Percentiles rank a stretch among this genome's conserved stretches.
phyloP scores from a whole-genome alignment of 2,329 filamentous ascomycete species.

The Cryphonectria naterciae region DNA sequence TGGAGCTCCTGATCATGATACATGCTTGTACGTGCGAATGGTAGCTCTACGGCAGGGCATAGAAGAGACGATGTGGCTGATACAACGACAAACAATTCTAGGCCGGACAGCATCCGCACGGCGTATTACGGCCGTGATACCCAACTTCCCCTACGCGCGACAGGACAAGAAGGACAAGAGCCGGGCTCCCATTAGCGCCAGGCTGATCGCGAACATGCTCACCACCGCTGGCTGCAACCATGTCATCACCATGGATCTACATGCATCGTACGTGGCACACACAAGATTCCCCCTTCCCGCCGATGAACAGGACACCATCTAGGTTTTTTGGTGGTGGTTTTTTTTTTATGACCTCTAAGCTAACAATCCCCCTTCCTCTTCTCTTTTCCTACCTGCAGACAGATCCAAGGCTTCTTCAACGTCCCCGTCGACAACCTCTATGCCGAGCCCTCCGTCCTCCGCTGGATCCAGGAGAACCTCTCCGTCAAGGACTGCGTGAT shows the following conservation, averaged over 20 bases:
- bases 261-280: constrained; percentile 71
- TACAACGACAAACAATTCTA: background rate
- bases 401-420: constrained; percentile 99
- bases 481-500: constrained; percentile 86
- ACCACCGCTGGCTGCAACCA: constrained; percentile 80
- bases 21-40: constrained; percentile 70
- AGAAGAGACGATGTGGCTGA: constrained; percentile 2
- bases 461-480: constrained; percentile 78
- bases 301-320: no score
- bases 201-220: constrained; percentile 96
- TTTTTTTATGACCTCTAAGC: background rate
- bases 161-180: constrained; percentile 74
- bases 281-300: background rate
- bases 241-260: constrained; percentile 96
- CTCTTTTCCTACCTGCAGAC: constrained; percentile 45
- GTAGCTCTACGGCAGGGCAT: background rate
- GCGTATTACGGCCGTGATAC: constrained; percentile 92
- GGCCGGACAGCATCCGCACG: constrained; percentile 71
- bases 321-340: no score
- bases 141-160: constrained; percentile 94
- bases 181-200: constrained; percentile 93
- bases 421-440: constrained; percentile 98
- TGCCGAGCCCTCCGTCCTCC: constrained; percentile 73
- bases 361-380: constrained; percentile 66
- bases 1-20: constrained; percentile 98